phyloP scores from a whole-genome alignment of 2,329 filamentous ascomycete species.

The Xenoacremonium recifei region DNA sequence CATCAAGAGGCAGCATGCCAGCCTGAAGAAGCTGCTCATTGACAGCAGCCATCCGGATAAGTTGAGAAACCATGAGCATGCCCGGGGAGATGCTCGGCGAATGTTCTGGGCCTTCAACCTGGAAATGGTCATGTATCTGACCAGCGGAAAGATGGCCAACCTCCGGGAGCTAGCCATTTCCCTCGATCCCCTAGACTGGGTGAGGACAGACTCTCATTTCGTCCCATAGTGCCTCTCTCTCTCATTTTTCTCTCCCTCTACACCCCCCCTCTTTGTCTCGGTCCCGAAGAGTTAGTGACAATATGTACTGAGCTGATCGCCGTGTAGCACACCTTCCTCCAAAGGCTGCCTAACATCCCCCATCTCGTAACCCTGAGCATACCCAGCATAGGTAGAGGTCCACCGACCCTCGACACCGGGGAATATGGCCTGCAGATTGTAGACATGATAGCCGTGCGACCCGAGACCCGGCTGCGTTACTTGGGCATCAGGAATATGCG shows the following conservation, averaged over 20 bases:
- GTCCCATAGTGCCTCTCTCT: background rate
- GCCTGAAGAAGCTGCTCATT: conserved; percentile 13
- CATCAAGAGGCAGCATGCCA: conserved; percentile 13
- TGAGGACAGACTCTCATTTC: conserved; percentile 1
- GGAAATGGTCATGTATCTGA: conserved; percentile 12
- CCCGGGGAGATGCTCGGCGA: conserved; percentile 2
- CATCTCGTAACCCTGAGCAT: conserved; percentile 10
- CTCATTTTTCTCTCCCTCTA: background rate
- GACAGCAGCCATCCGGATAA: conserved; percentile 10
- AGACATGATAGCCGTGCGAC: conserved; percentile 13
- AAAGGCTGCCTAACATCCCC: conserved; percentile 11
- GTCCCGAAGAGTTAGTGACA: background rate
- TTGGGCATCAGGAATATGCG: conserved; percentile 8
- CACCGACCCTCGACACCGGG: background rate
- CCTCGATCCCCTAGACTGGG: conserved; percentile 8
- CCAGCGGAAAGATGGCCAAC: conserved; percentile 11
- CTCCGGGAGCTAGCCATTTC: conserved; percentile 13
- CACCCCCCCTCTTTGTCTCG: background rate
- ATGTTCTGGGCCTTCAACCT: conserved; percentile 10
- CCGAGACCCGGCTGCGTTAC: conserved; percentile 9
- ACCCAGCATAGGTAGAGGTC: conserved; percentile 8
- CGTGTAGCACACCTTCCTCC: conserved; percentile 10
- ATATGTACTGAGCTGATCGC: conserved; percentile 1
- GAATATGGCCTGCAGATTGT: conserved; percentile 11
- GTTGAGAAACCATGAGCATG: conserved; percentile 2